phyloP scores from a whole-genome alignment of 345 rosid species.

The Citrus mangshanensis region DNA sequence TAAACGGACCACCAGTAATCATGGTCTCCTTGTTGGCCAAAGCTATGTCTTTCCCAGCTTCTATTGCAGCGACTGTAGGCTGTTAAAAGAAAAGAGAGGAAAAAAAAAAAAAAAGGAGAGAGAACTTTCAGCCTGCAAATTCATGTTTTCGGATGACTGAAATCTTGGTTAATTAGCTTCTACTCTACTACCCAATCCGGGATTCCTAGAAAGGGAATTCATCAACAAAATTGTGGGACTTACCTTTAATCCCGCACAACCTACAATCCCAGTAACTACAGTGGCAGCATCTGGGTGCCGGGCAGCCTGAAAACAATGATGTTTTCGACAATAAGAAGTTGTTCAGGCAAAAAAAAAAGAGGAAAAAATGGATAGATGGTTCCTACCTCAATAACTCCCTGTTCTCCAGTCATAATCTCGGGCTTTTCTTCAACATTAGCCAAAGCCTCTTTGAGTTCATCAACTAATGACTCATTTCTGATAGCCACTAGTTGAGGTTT shows the following conservation, averaged over 20 bases:
- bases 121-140: conserved; percentile 9
- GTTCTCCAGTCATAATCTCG: conserved; percentile 89
- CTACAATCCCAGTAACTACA: conserved; percentile 94
- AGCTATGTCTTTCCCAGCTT: conserved; percentile 92
- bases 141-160: neutral
- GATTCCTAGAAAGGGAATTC: conserved; percentile 8
- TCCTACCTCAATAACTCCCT: conserved; percentile 79
- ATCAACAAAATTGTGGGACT: neutral
- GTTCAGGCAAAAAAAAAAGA: neutral
- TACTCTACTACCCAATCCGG: neutral
- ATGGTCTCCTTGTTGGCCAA: conserved; percentile 98
- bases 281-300: conserved; percentile 89
- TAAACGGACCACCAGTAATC: conserved; percentile 95
- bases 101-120: neutral
- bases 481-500: conserved; percentile 85
- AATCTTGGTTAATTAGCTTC: conserved; percentile 4
- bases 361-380: conserved; percentile 17
- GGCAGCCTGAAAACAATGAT: conserved; percentile 60
- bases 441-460: conserved; percentile 83
- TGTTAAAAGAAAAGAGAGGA: neutral
- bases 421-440: conserved; percentile 74
- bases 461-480: conserved; percentile 64
- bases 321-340: neutral
- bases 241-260: conserved; percentile 95
- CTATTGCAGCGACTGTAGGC: conserved; percentile 99